Evolutionary conservation across 2,329 filamentous ascomycete genomes (phyloP).

Genomic region (Arthroderma sp.): DNA sequence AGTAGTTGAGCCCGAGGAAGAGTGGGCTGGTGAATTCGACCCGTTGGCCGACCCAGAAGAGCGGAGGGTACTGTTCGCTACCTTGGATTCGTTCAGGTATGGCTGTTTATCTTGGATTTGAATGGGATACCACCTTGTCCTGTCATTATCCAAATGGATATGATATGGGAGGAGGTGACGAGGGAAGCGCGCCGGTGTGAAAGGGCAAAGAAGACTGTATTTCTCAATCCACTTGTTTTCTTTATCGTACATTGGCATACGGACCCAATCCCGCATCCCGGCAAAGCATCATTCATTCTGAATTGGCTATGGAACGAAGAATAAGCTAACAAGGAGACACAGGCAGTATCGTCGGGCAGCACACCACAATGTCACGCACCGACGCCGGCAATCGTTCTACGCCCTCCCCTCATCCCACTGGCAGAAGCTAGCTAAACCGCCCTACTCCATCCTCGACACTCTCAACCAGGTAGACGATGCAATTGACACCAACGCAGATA

Average conservation of each 20-base stretch:
- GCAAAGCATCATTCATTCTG: no score
- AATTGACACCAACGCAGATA: conserved; percentile 74
- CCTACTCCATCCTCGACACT: conserved; percentile 70
- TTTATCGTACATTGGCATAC: no score
- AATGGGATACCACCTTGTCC: not conserved
- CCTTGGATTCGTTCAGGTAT: conserved; percentile 82
- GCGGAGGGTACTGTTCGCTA: conserved; percentile 61
- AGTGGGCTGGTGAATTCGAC: conserved; percentile 52
- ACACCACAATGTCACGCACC: conserved; percentile 82
- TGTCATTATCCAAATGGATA: no score
- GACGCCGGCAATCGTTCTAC: conserved; percentile 85
- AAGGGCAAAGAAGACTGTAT: no score
- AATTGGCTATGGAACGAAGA: not conserved
- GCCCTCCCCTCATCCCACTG: conserved; percentile 73
- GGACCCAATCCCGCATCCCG: no score
- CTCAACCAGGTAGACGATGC: conserved; percentile 70
- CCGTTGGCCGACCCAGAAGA: conserved; percentile 67
- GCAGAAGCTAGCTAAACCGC: conserved; percentile 64
- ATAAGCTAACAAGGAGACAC: conserved; percentile 9
- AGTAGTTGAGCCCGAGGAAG: conserved; percentile 8
- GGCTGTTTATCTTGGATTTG: conserved; percentile 21
- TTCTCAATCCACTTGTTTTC: no score
- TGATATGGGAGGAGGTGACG: not conserved
- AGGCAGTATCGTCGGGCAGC: conserved; percentile 76
- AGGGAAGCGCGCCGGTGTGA: no score